Evolutionary conservation across 1,139 yeast genomes (phyloP), one percentile per base, ranked within the genome.

Genomic region (Protomyces pachydermus): DNA sequence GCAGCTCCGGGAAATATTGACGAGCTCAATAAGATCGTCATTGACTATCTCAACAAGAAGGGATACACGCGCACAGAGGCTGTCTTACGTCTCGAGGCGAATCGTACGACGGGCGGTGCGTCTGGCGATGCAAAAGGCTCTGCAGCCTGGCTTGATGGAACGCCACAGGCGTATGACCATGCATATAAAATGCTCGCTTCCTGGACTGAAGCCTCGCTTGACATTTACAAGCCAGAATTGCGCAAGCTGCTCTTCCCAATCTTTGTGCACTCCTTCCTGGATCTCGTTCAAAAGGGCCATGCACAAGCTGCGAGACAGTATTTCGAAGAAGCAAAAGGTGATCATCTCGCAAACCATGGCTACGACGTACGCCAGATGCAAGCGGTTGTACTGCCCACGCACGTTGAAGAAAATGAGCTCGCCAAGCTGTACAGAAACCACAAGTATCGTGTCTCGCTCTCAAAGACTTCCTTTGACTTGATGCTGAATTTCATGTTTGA

Each of bases 31-130:
- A 79, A 95, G 69, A 88, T 91, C 72, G 98, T 93, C 42, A 80
- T 93, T 71, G 98, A 93, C 71, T 93, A 93, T 32, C 81, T 95
- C 69, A 88, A 86, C 74, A 91, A 93, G 73, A 91, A 91, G 74
- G 99, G 99, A 2, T 95, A 90, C 72, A 91, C 90, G 69, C 84
- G 87, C 69, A 91, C 98, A 0, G 99, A 95, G 74, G 91, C 97
- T 3, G 89, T 91, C 86, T 81, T 93, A 67, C 82, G 98, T 68
- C 83, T 91, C 68, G 99, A 95, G 74, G 85, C 78, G 35, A 68
- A 70, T 38, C 60, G 69, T 28, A 66, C 53, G 9, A 66, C 63
- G 16, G 69, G 64, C 23, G 60, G 67, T 12, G 67, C 61, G 39
- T 61, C 56, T 54, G 65, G 64, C 25, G 67, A 67, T 25, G 48